These are phyloP conservation scores for Ricinus communis DNA, from an alignment of 345 rosid species.

Conservation along the genomic window DNA sequence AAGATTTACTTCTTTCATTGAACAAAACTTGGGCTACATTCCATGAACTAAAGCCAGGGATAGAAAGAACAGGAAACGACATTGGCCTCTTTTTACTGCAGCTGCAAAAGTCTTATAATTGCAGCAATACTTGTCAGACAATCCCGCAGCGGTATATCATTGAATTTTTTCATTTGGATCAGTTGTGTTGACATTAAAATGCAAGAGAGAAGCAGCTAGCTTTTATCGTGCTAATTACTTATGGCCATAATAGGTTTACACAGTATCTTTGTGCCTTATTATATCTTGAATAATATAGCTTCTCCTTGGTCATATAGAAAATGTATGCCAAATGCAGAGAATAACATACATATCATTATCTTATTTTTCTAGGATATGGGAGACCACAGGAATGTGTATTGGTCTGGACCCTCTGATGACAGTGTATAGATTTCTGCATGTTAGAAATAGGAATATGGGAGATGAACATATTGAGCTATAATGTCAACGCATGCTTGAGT, in stretches of 20 bases:
- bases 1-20: not conserved
- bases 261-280: not conserved
- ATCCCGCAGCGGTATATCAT: not conserved
- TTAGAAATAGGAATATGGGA: too few species aligned
- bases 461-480: too few species aligned
- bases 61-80: not conserved
- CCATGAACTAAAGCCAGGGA: conserved; percentile 13
- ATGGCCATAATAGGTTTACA: not conserved
- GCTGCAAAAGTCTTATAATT: not conserved
- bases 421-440: too few species aligned
- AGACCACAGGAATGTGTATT: too few species aligned
- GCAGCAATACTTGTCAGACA: not conserved
- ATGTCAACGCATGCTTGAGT: too few species aligned
- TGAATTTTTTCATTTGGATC: not conserved
- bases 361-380: too few species aligned
- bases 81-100: too few species aligned
- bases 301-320: not conserved
- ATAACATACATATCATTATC: too few species aligned
- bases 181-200: not conserved
- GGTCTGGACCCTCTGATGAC: too few species aligned
- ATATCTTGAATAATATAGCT: not conserved
- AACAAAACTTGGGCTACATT: not conserved
- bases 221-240: conserved; percentile 18
- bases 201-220: conserved; percentile 23
- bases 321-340: too few species aligned